Base-by-base conservation (phyloP, 2,329 filamentous ascomycete species). In the Ophidiomyces ophidiicola region DNA sequence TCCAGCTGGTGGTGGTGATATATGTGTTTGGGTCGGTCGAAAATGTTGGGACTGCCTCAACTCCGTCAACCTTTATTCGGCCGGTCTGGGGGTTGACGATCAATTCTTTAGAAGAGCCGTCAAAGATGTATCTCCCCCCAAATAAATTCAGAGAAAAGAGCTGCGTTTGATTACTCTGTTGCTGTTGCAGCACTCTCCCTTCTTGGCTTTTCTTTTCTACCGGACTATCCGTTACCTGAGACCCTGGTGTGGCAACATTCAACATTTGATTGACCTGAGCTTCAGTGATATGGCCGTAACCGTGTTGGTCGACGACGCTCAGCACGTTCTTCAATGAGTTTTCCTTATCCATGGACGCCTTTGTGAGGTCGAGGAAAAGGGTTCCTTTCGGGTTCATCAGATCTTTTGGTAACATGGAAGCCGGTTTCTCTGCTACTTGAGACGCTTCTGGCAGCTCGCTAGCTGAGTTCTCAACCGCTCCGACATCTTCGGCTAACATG, bases 1-100 rank as follows among this genome's bases (percentile, higher is more conserved):
- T 31, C 29, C 29, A 31, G 15, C 3, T 31, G 29, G 29, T 31
- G 11, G 29, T 31, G n/a, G 29, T 31, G 29, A 31, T 31, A 31
- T 15, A 17, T 17, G 6, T 31, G 4, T 4, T 12, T 12, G 29
- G 29, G 12, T 31, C 29, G 6, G 29, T 31, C 18, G 29, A 31
- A 12, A 31, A 31, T 31, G 29, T 31, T 6, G 29, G 29, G 18
- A 31, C 29, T 5, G 29, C 6, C 18, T 31, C 29, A 31, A 31
- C 29, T 15, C 6, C 29, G 12, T 31, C 29, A 17, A 31, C 29
- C 12, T 31, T 31, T 12, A 31, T 31, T 31, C n/a, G 15, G 4
- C 29, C 29, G 14, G 29, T 31, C 10, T 17, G 29, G 29, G 29
- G n/a, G 10, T 15, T 31, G n/a, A 31, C 29, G 10, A 31, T 31